Conservation (phyloP, 2,329 filamentous ascomycete species). For the Xylaria sp. region DNA sequence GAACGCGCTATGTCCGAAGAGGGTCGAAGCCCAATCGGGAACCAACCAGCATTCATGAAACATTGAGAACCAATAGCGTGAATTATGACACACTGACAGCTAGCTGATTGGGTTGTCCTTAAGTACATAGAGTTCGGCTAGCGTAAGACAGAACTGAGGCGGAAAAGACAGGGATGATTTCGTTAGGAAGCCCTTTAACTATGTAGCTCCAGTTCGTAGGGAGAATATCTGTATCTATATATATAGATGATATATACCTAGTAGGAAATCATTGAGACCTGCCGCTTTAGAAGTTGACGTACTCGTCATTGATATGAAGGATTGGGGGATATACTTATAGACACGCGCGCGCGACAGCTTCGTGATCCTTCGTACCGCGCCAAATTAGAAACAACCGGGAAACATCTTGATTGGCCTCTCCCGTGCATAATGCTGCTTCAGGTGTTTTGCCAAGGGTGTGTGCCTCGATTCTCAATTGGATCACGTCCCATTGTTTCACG, state of each 20-base stretch:
- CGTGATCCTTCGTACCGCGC: conserved; percentile 25
- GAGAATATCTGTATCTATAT: neutral
- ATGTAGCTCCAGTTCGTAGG: neutral
- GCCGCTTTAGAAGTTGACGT: neutral
- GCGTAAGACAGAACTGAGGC: neutral
- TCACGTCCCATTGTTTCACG: conserved; percentile 8
- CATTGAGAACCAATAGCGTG: neutral
- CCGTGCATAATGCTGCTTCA: conserved; percentile 23
- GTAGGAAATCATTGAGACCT: conserved; percentile 3
- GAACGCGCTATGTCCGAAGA: conserved; percentile 4
- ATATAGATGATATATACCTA: neutral
- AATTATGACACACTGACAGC: neutral
- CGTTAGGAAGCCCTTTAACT: neutral
- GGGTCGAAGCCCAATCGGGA: neutral
- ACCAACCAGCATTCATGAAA: neutral
- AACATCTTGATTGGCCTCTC: conserved; percentile 31
- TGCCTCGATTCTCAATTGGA: conserved; percentile 8
- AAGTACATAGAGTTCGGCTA: neutral
- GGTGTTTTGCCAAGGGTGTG: conserved; percentile 20
- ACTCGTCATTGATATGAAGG: neutral
- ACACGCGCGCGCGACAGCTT: conserved; percentile 23
- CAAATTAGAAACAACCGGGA: conserved; percentile 34
- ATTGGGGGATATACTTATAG: neutral
- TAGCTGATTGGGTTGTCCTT: neutral
- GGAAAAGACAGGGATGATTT: neutral